Base-by-base conservation (phyloP, 805 yeast genomes). In the Candida pseudofarinosa region DNA sequence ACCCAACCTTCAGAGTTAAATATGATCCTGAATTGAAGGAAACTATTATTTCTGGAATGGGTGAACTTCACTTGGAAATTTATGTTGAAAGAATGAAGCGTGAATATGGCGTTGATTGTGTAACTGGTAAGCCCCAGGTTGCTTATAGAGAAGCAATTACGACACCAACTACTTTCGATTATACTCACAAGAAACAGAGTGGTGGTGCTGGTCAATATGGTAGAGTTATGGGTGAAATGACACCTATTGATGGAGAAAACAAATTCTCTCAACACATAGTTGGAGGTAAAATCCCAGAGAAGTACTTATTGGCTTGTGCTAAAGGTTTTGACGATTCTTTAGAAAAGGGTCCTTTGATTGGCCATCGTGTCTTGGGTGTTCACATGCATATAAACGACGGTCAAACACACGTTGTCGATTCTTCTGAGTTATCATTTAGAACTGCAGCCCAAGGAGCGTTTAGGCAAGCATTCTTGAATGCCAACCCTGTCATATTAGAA, bases 141-240 rank as follows among this genome's bases (percentile, higher is more conserved):
- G 88, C 99, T 14, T 93, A 93, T 72, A 83, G 99, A 68, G 99
- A 93, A 71, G 85, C 98, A 33, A 81, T 91, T 51, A 71, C 85
- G 31, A 62, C 76, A 2, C 71, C 86, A 34, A 76, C 91, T 23
- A 74, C 80, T 12, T 91, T 93, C 59, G 98, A 93, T 63, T 88
- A 84, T 71, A 85, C 96, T 20, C 98, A 91, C 75, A 93, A 93
- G 79, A 91, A 89, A 63, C 99, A 93, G 74, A 79, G 91, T 60
- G 99, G 99, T 67, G 99, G 99, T 79, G 95, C 98, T 52, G 99
- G 99, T 71, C 99, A 93, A 75, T 93, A 82, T 62, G 99, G 96
- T 67, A 83, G 90, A 72, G 97, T 91, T 59, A 85, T 89, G 66
- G 98, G 99, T 62, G 77, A 73, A 44, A 63, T 90, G 69, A 67